These are phyloP conservation scores for Chytriomyces sp. DNA, from an alignment of 192 early-diverging fungal genomes.

Conservation along the genomic window DNA sequence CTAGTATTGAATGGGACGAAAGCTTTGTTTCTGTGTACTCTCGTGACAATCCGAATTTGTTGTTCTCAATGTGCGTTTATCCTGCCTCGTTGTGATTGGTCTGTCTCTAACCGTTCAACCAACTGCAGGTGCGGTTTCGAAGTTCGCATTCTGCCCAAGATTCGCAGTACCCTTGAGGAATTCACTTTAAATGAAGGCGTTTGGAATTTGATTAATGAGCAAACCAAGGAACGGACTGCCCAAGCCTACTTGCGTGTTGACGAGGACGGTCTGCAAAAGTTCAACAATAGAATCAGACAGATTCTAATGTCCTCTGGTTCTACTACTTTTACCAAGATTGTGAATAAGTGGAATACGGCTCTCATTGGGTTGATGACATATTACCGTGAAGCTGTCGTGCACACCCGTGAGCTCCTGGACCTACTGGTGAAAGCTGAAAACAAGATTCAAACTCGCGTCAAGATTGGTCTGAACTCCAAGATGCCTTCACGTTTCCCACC, in stretches of 20 bases:
- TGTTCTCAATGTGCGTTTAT: conserved; percentile 76
- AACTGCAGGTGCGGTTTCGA: conserved; percentile 78
- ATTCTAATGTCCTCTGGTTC: conserved; percentile 97
- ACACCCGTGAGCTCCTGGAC: conserved; percentile 95
- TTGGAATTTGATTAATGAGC: conserved; percentile 97
- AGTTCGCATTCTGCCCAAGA: conserved; percentile 92
- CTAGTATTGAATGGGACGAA: conserved; percentile 98
- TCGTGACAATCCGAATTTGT: conserved; percentile 95
- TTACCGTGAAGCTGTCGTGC: conserved; percentile 96
- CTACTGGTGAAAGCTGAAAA: conserved; percentile 97
- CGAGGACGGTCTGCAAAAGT: conserved; percentile 85
- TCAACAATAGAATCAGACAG: conserved; percentile 95
- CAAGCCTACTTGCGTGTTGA: conserved; percentile 97
- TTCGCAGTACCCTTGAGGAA: conserved; percentile 80
- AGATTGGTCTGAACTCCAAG: conserved; percentile 99
- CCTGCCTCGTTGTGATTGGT: background rate
- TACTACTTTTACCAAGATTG: conserved; percentile 98
- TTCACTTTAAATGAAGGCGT: conserved; percentile 85
- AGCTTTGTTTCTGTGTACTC: conserved; percentile 96
- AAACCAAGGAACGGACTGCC: conserved; percentile 96
- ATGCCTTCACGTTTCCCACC: conserved; percentile 98
- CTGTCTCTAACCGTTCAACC: background rate
- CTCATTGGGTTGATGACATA: conserved; percentile 98
- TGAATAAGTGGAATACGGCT: conserved; percentile 83
- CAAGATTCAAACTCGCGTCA: conserved; percentile 98